phyloP scores from a whole-genome alignment of 345 rosid genomes.

The Eucalyptus viminalis region DNA sequence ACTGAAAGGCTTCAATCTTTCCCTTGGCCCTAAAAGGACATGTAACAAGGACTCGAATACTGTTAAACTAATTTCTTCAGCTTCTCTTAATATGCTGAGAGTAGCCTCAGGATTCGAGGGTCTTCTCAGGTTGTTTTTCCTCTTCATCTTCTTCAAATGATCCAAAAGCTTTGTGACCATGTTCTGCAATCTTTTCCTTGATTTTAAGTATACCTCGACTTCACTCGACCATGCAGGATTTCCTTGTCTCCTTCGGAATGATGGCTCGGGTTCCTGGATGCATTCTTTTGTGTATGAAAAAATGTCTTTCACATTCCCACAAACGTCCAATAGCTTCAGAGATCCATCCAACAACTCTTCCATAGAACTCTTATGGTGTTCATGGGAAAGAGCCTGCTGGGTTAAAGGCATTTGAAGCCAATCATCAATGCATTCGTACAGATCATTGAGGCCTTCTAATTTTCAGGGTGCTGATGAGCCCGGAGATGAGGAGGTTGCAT shows the following conservation, averaged over 20 bases:
- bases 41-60: background rate
- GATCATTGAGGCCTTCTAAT: background rate
- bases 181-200: background rate
- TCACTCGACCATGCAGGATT: background rate
- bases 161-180: background rate
- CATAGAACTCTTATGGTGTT: background rate
- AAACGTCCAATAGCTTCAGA: background rate
- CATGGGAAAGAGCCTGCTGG: background rate
- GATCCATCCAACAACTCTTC: constrained; percentile 4
- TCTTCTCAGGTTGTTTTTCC: background rate
- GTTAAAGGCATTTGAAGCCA: constrained; percentile 1
- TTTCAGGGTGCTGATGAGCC: background rate
- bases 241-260: background rate
- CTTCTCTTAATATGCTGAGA: background rate
- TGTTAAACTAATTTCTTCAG: background rate
- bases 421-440: background rate
- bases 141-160: background rate
- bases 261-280: background rate
- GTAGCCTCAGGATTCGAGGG: background rate
- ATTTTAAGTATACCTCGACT: background rate
- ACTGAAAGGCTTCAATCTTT: background rate
- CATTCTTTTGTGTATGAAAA: background rate
- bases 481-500: background rate
- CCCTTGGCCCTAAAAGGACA: background rate
- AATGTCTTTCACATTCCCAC: background rate